A percentile compares a stretch with the other conserved stretches of the same genome.
Evolutionary conservation across 176 grass and related monocot species (phyloP).

Genomic region (Rhynchospora breviuscula): DNA sequence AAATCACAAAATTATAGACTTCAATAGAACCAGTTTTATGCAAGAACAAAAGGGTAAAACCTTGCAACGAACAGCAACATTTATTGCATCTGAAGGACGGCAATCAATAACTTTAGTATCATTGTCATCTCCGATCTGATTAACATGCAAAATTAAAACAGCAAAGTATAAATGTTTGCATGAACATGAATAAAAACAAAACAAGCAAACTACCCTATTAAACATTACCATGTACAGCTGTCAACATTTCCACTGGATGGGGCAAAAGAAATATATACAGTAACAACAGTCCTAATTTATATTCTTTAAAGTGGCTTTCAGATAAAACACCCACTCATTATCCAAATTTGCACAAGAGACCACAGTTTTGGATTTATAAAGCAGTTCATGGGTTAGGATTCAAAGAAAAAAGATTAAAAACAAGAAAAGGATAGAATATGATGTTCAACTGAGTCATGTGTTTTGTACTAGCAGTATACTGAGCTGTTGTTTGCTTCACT

Average conservation of each 20-base stretch:
- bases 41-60: constrained; percentile 31
- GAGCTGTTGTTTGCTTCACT: too few species aligned
- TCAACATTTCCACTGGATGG: too few species aligned
- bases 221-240: background rate
- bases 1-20: background rate
- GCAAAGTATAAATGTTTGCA: background rate
- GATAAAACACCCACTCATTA: background rate
- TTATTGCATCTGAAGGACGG: constrained; percentile 89
- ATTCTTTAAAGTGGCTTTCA: background rate
- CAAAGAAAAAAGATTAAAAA: background rate
- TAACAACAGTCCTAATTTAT: too few species aligned
- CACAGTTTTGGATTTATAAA: background rate
- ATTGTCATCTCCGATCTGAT: constrained; percentile 58
- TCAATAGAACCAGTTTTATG: background rate
- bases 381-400: background rate
- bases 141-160: constrained; percentile 3
- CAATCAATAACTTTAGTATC: constrained; percentile 73
- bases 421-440: background rate
- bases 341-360: background rate
- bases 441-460: background rate
- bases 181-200: constrained; percentile 17
- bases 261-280: too few species aligned
- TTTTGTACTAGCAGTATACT: background rate
- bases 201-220: background rate
- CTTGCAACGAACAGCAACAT: constrained; percentile 97